phyloP scores from a whole-genome alignment of 1,139 yeast species.

The Lodderomyces metapsilosis region DNA sequence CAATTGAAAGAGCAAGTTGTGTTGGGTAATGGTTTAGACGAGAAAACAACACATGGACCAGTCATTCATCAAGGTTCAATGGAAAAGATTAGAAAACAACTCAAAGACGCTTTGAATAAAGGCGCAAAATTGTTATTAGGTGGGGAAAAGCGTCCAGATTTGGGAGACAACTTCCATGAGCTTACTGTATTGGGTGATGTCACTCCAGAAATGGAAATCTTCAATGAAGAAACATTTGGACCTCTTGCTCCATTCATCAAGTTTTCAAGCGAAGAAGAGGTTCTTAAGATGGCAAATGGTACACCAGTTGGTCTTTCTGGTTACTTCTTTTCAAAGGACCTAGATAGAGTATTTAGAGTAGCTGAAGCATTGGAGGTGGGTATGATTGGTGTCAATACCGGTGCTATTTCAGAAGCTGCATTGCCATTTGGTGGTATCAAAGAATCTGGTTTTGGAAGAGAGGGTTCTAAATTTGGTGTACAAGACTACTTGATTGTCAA shows the following conservation, averaged over 20 bases:
- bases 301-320: conserved; percentile 51
- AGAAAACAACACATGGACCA: conserved; percentile 76
- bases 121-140: conserved; percentile 68
- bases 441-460: conserved; percentile 49
- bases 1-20: conserved; percentile 50
- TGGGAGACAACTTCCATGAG: conserved; percentile 74
- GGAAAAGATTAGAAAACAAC: conserved; percentile 67
- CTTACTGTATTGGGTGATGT: conserved; percentile 73
- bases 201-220: conserved; percentile 59
- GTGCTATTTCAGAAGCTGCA: conserved; percentile 44
- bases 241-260: conserved; percentile 80
- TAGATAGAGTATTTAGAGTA: conserved; percentile 55
- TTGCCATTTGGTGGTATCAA: conserved; percentile 49
- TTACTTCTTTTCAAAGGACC: conserved; percentile 39
- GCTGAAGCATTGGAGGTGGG: conserved; percentile 46
- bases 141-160: conserved; percentile 63
- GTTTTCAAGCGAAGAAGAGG: conserved; percentile 68
- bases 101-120: conserved; percentile 68
- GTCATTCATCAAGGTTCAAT: conserved; percentile 68
- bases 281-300: conserved; percentile 64
- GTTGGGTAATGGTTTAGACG: conserved; percentile 74
- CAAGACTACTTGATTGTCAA: conserved; percentile 40
- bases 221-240: conserved; percentile 83
- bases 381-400: conserved; percentile 49
- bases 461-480: conserved; percentile 45